A percentile compares a stretch with the other conserved stretches of the same genome.
Conservation (phyloP, 75 land plant species). For the Pseudotsuga menziesii region DNA sequence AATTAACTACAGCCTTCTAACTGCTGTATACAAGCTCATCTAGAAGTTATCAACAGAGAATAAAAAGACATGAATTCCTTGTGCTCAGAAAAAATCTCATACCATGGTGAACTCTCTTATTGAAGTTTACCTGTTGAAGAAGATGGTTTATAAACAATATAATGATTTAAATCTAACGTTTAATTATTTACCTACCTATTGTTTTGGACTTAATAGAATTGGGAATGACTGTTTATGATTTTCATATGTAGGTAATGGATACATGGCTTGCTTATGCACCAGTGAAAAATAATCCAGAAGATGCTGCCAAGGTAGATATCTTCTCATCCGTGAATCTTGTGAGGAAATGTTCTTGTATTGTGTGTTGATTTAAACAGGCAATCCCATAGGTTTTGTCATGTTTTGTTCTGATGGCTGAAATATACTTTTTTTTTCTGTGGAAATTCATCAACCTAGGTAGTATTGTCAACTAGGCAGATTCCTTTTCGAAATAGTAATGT, state of each 20-base stretch:
- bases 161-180: neutral
- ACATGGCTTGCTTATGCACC: constrained; percentile 98
- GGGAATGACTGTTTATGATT: neutral
- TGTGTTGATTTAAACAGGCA: neutral
- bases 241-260: constrained; percentile 70
- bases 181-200: neutral
- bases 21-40: no score
- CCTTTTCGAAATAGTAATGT: no score
- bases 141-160: no score
- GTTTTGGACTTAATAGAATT: neutral
- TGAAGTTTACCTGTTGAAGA: no score
- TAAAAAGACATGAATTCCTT: no score
- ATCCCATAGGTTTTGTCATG: neutral
- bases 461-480: no score
- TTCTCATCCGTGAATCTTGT: neutral
- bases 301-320: constrained; percentile 81
- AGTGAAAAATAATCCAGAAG: constrained; percentile 96
- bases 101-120: no score
- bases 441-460: no score
- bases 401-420: neutral
- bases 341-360: neutral
- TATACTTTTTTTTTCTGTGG: no score
- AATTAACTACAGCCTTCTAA: no score
- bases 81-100: no score
- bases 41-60: no score